Base-by-base conservation (phyloP, 2,329 filamentous ascomycete species). In the Phoma herbarum region DNA sequence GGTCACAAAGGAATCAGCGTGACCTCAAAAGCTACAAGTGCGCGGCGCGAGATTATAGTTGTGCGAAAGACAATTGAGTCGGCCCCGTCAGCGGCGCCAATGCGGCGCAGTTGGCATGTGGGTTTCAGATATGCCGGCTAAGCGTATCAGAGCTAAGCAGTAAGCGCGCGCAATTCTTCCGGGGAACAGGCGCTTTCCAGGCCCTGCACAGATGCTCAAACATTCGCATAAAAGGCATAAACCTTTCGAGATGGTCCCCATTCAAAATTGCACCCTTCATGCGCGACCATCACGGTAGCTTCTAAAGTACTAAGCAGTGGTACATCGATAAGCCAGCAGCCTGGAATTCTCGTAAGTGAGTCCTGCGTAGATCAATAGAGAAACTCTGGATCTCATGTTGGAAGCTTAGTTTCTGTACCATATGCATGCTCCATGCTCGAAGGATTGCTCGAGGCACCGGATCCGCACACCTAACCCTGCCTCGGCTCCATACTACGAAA, bases 41-140 rank as follows among this genome's bases (percentile, higher is more conserved):
- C 23, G 25, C 33, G 7, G 14, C 25, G 22, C 14, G 16, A 26
- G 8, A 12, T 49, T 26, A 28, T 49, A 14, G 9, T 1, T 28
- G 9, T 22, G 14, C n/a, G 25, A 10, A 41, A 14, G 2, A 2
- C 6, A 8, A n/a, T 29, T 28, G 29, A 18, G n/a, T 14, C 12
- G 33, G 46, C 31, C 46, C 46, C 20, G n/a, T n/a, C 26, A 23
- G 33, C 46, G 12, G 35, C 41, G 35, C 47, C 33, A 49, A 49
- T 49, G 46, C 33, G 46, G 46, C 46, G 23, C 46, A 28, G 47
- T 23, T 41, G 2, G n/a, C 37, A 26, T 42, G 47, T 25, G 35
- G 16, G 47, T 50, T 31, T 20, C 33, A 29, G n/a, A 29, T 50
- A 29, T 28, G 33, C 25, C 22, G n/a, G 33, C 10, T 10, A 1